These are phyloP conservation scores for Viola pubescens DNA, from an alignment of 441 rosid species.

Conservation along the genomic window DNA sequence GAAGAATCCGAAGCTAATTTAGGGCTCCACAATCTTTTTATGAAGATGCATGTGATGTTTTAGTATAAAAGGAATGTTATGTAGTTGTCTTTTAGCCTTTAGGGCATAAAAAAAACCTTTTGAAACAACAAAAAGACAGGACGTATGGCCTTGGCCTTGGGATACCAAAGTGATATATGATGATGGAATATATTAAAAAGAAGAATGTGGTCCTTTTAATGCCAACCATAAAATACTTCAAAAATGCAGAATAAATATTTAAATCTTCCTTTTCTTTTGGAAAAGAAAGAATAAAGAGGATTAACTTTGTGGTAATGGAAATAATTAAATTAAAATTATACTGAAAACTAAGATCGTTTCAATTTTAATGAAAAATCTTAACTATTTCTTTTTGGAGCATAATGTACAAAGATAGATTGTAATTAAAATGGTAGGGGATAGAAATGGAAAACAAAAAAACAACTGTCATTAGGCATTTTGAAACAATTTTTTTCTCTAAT, in stretches of 20 bases:
- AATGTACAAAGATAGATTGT: no score
- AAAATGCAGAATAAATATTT: not conserved
- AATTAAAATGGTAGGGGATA: no score
- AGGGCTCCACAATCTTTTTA: not conserved
- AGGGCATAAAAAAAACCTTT: not conserved
- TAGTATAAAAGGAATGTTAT: no score
- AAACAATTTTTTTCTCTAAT: no score
- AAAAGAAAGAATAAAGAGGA: not conserved
- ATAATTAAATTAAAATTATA: no score
- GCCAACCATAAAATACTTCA: conserved; percentile 7
- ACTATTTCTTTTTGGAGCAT: no score
- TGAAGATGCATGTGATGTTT: no score
- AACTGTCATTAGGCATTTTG: no score
- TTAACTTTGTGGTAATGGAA: no score
- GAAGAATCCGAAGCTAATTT: not conserved
- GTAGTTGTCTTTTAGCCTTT: not conserved
- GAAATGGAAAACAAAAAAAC: no score
- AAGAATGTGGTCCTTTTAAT: conserved; percentile 4
- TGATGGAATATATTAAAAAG: not conserved
- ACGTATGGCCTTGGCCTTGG: not conserved
- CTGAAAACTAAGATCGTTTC: no score
- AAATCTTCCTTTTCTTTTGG: not conserved
- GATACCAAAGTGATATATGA: not conserved
- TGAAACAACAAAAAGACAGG: not conserved
- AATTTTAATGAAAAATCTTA: no score